These are phyloP conservation scores for Mucor mucedo DNA, from an alignment of 371 early-diverging fungal genomes.

Conservation along the genomic window DNA sequence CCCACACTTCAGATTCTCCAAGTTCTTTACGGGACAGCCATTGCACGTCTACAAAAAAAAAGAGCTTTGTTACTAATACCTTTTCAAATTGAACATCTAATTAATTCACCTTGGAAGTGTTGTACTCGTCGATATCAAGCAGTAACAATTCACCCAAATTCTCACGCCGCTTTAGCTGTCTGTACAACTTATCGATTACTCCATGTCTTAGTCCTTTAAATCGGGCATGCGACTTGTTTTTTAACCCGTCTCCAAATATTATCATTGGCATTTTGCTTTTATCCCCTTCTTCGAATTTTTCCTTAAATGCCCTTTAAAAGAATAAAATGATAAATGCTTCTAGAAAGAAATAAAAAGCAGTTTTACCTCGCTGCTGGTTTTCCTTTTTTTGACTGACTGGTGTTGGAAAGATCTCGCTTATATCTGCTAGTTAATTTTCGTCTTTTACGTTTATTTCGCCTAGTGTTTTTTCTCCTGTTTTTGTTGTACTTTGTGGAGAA, in stretches of 20 bases:
- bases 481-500: neutral
- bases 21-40: neutral
- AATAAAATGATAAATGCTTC: no score
- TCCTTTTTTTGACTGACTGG: neutral
- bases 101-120: no score
- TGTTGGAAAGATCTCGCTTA: no score
- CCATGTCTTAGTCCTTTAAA: slow-evolving; percentile 3
- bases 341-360: no score
- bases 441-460: neutral
- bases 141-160: neutral
- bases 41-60: neutral
- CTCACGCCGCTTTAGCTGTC: neutral
- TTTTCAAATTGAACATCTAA: no score
- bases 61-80: no score
- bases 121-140: no score
- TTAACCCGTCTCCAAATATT: slow-evolving; percentile 3
- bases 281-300: neutral
- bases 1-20: neutral
- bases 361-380: neutral
- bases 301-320: neutral
- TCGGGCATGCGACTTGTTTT: neutral
- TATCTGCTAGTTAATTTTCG: neutral
- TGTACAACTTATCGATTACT: neutral
- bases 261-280: neutral
- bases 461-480: neutral